Percentiles rank a stretch among this genome's conserved stretches.
Conservation (phyloP, 176 grass and related monocot species). For the Calamus simplicifolius region DNA sequence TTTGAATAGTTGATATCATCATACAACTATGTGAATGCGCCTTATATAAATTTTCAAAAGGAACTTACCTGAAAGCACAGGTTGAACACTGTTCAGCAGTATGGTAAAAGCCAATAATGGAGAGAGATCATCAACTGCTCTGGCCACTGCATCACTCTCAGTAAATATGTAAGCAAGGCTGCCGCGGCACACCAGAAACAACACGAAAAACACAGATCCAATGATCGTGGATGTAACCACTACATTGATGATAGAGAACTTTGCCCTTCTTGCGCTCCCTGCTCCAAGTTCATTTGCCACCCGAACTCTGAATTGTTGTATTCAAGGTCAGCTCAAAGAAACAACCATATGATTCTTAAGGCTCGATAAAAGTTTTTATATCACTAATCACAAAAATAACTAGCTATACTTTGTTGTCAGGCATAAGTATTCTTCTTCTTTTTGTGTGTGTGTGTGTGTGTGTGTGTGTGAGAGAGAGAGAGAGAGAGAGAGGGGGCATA, state of each 20-base stretch:
- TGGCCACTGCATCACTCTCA: conserved; percentile 24
- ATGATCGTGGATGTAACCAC: conserved; percentile 42
- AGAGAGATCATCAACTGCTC: conserved; percentile 54
- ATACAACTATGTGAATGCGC: too few relatives aligned
- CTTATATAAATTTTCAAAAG: neutral
- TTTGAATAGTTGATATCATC: too few relatives aligned
- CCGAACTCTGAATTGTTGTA: conserved; percentile 36
- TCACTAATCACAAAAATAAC: too few relatives aligned
- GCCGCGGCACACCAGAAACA: conserved; percentile 50
- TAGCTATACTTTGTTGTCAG: too few relatives aligned
- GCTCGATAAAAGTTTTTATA: too few relatives aligned
- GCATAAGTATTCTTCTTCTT: too few relatives aligned
- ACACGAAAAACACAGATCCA: conserved; percentile 40
- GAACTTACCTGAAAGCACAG: conserved; percentile 67
- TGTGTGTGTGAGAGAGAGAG: too few relatives aligned
- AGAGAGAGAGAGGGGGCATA: too few relatives aligned
- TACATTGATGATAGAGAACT: conserved; percentile 51
- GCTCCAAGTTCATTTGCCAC: conserved; percentile 88
- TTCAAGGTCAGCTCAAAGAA: too few relatives aligned
- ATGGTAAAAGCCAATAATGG: conserved; percentile 80
- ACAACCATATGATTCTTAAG: too few relatives aligned
- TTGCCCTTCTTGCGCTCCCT: conserved; percentile 50
- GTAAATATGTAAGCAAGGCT: conserved; percentile 81
- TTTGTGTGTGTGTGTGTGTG: too few relatives aligned
- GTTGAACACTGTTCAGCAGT: conserved; percentile 74